A percentile compares a stretch with the other conserved stretches of the same genome.
Evolutionary conservation across 2,329 filamentous ascomycete species (phyloP).

Genomic region (Ustilaginoidea virens): DNA sequence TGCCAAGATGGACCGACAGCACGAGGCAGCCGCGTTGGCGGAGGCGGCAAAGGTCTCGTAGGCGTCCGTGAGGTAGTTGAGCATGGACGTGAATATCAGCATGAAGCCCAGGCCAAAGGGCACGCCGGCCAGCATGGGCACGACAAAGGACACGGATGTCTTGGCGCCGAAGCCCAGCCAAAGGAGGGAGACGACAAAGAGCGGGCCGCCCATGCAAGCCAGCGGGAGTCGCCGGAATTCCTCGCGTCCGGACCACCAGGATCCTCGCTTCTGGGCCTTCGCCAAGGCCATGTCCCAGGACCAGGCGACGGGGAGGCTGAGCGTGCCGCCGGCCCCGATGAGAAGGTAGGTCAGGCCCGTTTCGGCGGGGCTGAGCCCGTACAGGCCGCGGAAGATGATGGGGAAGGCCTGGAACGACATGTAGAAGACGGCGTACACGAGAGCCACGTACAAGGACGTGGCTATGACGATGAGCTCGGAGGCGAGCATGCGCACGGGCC

Average conservation of each 20-base stretch:
- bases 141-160: slow-evolving; percentile 30
- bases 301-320: slow-evolving; percentile 46
- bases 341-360: slow-evolving; percentile 55
- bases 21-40: slow-evolving; percentile 74
- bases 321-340: slow-evolving; percentile 45
- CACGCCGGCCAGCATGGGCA: slow-evolving; percentile 43
- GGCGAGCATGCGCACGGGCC: slow-evolving; percentile 56
- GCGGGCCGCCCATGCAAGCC: slow-evolving; percentile 54
- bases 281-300: slow-evolving; percentile 48
- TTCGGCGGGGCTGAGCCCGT: slow-evolving; percentile 46
- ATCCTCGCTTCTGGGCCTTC: slow-evolving; percentile 30
- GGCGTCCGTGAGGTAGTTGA: slow-evolving; percentile 53
- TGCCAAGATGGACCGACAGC: slow-evolving; percentile 83
- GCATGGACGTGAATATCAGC: slow-evolving; percentile 46
- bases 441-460: slow-evolving; percentile 53
- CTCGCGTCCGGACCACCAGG: slow-evolving; percentile 44
- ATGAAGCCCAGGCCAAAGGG: slow-evolving; percentile 47
- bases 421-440: slow-evolving; percentile 51
- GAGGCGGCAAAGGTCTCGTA: slow-evolving; percentile 53
- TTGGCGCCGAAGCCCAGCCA: slow-evolving; percentile 49
- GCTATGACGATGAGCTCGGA: slow-evolving; percentile 61
- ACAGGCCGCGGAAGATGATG: slow-evolving; percentile 49
- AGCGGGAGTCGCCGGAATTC: slow-evolving; percentile 57
- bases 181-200: slow-evolving; percentile 42
- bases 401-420: slow-evolving; percentile 68